Evolutionary conservation across 805 yeast genomes (phyloP).

Genomic region (Yamadazyma laniorum): DNA sequence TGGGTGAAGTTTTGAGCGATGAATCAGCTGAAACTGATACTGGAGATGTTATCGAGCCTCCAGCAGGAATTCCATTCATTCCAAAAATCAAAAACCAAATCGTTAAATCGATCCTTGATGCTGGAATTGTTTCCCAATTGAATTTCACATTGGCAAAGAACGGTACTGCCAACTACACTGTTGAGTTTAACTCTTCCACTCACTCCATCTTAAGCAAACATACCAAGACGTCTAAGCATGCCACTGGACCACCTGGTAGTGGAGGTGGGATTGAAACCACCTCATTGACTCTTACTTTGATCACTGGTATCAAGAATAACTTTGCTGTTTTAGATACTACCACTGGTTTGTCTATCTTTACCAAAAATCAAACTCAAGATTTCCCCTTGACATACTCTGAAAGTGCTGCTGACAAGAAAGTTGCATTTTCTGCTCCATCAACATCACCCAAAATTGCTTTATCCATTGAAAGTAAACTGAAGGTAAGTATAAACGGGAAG

Average conservation of each 20-base stretch:
- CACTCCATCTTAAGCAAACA: constrained; percentile 15
- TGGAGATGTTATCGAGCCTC: constrained; percentile 23
- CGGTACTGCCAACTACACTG: constrained; percentile 17
- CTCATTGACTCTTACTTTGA: constrained; percentile 4
- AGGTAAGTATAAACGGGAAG: constrained; percentile 13
- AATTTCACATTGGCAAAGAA: constrained; percentile 25
- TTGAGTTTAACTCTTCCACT: constrained; percentile 15
- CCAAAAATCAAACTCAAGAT: constrained; percentile 6
- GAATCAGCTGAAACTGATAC: constrained; percentile 18
- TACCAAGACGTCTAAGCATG: constrained; percentile 8
- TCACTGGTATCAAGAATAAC: constrained; percentile 10
- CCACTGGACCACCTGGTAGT: constrained; percentile 16
- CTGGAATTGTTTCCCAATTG: constrained; percentile 19
- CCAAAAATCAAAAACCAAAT: constrained; percentile 20
- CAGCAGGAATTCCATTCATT: constrained; percentile 19
- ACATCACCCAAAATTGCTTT: constrained; percentile 1
- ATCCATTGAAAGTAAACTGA: constrained; percentile 8
- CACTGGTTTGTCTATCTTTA: constrained; percentile 7
- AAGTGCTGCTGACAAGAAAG: constrained; percentile 7
- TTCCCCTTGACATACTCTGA: constrained; percentile 15
- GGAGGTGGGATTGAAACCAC: constrained; percentile 12
- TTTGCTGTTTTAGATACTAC: constrained; percentile 6
- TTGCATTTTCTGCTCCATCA: constrained; percentile 7
- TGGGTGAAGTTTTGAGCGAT: constrained; percentile 18
- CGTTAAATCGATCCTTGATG: constrained; percentile 16